Conservation (phyloP, 805 yeast genomes). For the Yamadazyma sp. region DNA sequence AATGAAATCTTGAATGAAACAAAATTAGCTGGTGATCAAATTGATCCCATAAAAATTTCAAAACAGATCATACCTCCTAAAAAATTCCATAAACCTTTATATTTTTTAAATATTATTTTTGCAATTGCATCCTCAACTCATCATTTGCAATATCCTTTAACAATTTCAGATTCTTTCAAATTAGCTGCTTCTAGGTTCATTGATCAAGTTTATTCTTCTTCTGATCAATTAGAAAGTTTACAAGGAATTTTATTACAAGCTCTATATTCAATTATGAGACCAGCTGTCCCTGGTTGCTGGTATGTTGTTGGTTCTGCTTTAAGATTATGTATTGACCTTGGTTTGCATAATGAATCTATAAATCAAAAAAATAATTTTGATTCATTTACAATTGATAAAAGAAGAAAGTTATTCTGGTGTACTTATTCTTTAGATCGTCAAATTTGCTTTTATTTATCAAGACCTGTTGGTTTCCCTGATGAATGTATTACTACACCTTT, state of each 20-base stretch:
- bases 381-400: constrained; percentile 60
- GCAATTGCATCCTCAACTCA: constrained; percentile 78
- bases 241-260: constrained; percentile 71
- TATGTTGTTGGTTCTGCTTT: constrained; percentile 78
- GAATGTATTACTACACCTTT: constrained; percentile 67
- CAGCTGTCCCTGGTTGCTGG: constrained; percentile 93
- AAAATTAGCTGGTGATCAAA: constrained; percentile 8
- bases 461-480: constrained; percentile 89
- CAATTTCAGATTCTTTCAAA: constrained; percentile 67
- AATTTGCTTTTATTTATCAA: constrained; percentile 77
- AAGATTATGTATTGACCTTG: constrained; percentile 78
- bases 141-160: constrained; percentile 62
- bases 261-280: constrained; percentile 79
- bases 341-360: constrained; percentile 67
- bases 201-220: constrained; percentile 53
- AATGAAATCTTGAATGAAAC: constrained; percentile 9
- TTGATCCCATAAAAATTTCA: constrained; percentile 33
- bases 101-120: constrained; percentile 71
- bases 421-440: constrained; percentile 84
- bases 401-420: constrained; percentile 85
- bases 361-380: constrained; percentile 35
- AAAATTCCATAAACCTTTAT: constrained; percentile 52
- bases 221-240: constrained; percentile 65
- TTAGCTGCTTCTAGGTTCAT: constrained; percentile 60
- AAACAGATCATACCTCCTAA: constrained; percentile 43